Evolutionary conservation across 2,329 filamentous ascomycete species (phyloP).

Genomic region (Fusarium compactum): DNA sequence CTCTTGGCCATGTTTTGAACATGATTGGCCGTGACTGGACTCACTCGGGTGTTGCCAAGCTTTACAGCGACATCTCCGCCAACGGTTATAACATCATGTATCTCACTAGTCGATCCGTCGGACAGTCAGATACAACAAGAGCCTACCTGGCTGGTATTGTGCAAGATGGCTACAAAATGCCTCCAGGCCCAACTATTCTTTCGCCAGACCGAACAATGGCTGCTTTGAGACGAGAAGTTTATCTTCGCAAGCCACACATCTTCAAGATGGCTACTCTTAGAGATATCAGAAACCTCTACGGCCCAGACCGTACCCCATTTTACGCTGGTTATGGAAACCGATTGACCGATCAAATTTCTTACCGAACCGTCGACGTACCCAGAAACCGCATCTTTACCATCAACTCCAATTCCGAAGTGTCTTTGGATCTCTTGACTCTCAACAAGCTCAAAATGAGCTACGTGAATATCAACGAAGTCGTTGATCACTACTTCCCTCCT

Average conservation of each 20-base stretch:
- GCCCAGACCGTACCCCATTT: slow-evolving; percentile 81
- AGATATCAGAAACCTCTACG: slow-evolving; percentile 92
- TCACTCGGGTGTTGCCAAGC: slow-evolving; percentile 93
- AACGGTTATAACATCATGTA: slow-evolving; percentile 99
- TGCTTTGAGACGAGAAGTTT: slow-evolving; percentile 90
- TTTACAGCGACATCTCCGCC: slow-evolving; percentile 93
- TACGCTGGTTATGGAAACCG: slow-evolving; percentile 98
- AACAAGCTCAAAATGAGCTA: slow-evolving; percentile 98
- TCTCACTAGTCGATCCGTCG: slow-evolving; percentile 91
- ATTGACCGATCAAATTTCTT: slow-evolving; percentile 94
- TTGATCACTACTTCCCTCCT: slow-evolving; percentile 98
- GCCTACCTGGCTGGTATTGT: slow-evolving; percentile 89
- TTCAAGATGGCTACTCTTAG: slow-evolving; percentile 99
- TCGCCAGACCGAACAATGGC: slow-evolving; percentile 96
- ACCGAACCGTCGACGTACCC: slow-evolving; percentile 95
- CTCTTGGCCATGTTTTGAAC: slow-evolving; percentile 91
- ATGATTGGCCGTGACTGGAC: slow-evolving; percentile 99
- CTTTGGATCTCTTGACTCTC: slow-evolving; percentile 86
- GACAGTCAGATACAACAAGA: slow-evolving; percentile 90
- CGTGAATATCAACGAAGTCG: slow-evolving; percentile 95
- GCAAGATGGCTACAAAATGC: slow-evolving; percentile 88
- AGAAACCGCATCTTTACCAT: slow-evolving; percentile 97
- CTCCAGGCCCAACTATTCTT: slow-evolving; percentile 92
- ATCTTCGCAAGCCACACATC: slow-evolving; percentile 94
- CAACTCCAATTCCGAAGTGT: slow-evolving; percentile 97